These are phyloP conservation scores for Fraxinus dipetala DNA, from an alignment of 305 asterid genomes.

Conservation along the genomic window DNA sequence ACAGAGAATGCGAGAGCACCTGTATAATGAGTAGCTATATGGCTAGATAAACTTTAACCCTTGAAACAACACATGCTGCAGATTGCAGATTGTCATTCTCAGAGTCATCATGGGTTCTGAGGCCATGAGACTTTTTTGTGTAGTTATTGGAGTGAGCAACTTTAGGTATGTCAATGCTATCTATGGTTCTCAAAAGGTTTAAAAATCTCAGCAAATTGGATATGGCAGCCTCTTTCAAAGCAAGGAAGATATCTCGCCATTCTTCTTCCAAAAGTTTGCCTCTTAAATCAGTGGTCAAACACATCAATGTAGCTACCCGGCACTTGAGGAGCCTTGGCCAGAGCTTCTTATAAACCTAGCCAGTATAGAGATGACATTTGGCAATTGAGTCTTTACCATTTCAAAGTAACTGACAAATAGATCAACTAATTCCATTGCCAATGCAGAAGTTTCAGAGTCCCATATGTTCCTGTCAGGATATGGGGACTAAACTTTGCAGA, in stretches of 20 bases:
- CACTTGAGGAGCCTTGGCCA: constrained; percentile 74
- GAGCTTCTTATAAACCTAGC: constrained; percentile 60
- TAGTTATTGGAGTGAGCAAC: constrained; percentile 39
- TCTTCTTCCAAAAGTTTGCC: constrained; percentile 63
- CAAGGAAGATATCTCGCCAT: constrained; percentile 65
- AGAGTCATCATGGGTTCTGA: constrained; percentile 41
- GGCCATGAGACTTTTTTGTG: constrained; percentile 45
- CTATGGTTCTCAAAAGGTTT: constrained; percentile 72
- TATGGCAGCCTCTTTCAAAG: constrained; percentile 63
- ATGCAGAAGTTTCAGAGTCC: constrained; percentile 79
- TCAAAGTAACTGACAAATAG: constrained; percentile 68
- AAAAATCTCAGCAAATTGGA: constrained; percentile 56
- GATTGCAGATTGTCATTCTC: constrained; percentile 69
- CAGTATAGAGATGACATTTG: constrained; percentile 65
- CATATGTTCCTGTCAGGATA: constrained; percentile 60
- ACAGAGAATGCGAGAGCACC: constrained; percentile 39
- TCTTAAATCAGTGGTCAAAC: constrained; percentile 62
- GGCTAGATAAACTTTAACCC: constrained; percentile 79
- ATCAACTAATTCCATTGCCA: constrained; percentile 74
- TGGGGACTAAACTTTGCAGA: constrained; percentile 38
- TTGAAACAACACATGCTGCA: constrained; percentile 67
- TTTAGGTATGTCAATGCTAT: constrained; percentile 54
- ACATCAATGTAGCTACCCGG: constrained; percentile 82
- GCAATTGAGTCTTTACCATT: constrained; percentile 63
- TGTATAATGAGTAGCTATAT: constrained; percentile 71